Evolutionary conservation across 129 eudicot genomes (phyloP), one percentile per base, ranked within the genome.

Genomic region (Tagetes patula): DNA sequence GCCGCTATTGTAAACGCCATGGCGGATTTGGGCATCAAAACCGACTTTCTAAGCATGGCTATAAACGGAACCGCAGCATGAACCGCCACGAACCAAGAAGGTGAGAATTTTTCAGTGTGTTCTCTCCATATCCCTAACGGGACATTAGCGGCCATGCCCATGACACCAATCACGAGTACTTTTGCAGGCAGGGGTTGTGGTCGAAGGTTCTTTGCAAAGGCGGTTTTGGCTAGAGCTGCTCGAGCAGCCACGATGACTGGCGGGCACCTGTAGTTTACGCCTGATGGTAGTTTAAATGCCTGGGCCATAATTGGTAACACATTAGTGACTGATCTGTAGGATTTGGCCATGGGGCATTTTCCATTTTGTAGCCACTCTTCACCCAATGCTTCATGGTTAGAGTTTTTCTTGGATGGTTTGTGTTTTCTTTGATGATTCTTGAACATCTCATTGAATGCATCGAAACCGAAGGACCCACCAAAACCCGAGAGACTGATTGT

Each of bases 31-130:
- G 99, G 99, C 99, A 94, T 90, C 82, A 94, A 50, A 2, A 94
- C 84, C 0, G 89, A 83, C 76, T 94, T 94, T 79, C 99, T 88
- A 64, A 94, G 92, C 91, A 94, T 87, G 65, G 74, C 99, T 63
- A 94, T 90, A 86, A 94, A 94, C 3, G 99, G 99, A n/a, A 94
- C 99, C 0, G 99, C 99, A 10, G 99, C 99, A 85, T 94, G 99
- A 50, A 94, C 99, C 2, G 99, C 97, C 34, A 75, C 89, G 65
- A 94, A 90, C 99, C 99, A 94, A 8, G 96, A 82, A 20, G 94
- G 97, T 0, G 99, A 90, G 76, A 94, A 94, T 54, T 94, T 94
- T 72, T 88, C 67, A 0, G 99, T 94, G 79, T 94, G 99, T 72
- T 94, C 99, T 70, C 99, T 86, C 99, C 99, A 94, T 66, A 90